Percentiles rank a stretch among this genome's conserved stretches.
phyloP scores from a whole-genome alignment of 805 yeast species.

The Cephaloascus fragrans region DNA sequence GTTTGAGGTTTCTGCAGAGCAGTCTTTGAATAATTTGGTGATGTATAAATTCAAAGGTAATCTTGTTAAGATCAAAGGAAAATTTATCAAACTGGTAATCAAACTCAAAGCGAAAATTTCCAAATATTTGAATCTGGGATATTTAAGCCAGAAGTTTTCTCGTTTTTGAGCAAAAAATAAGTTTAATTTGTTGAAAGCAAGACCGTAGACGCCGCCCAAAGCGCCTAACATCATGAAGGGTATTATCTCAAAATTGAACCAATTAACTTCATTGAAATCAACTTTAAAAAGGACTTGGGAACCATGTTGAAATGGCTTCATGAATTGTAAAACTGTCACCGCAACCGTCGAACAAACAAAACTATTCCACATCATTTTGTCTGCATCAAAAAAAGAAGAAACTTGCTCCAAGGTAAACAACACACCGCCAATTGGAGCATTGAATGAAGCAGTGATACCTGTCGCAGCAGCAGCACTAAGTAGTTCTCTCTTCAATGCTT shows the following conservation, averaged over 20 bases:
- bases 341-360: slow-evolving; percentile 74
- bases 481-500: slow-evolving; percentile 57
- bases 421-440: slow-evolving; percentile 85
- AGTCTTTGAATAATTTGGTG: slow-evolving; percentile 61
- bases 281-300: slow-evolving; percentile 42
- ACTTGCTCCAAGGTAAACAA: slow-evolving; percentile 65
- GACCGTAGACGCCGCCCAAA: slow-evolving; percentile 61
- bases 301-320: slow-evolving; percentile 39
- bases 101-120: slow-evolving; percentile 42
- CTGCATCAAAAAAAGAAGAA: slow-evolving; percentile 53
- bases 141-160: slow-evolving; percentile 7
- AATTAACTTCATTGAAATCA: slow-evolving; percentile 59
- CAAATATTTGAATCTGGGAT: slow-evolving; percentile 13
- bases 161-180: slow-evolving; percentile 27
- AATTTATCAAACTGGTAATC: slow-evolving; percentile 44
- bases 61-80: slow-evolving; percentile 44
- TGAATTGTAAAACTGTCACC: slow-evolving; percentile 50
- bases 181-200: slow-evolving; percentile 39
- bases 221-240: slow-evolving; percentile 69
- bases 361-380: slow-evolving; percentile 70
- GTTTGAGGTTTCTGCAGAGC: slow-evolving; percentile 17
- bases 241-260: slow-evolving; percentile 61
- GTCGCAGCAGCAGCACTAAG: slow-evolving; percentile 71
- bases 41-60: slow-evolving; percentile 48
- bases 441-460: slow-evolving; percentile 79